Evolutionary conservation across 2,329 filamentous ascomycete species (phyloP).

Genomic region (Hymenoscyphus linearis): DNA sequence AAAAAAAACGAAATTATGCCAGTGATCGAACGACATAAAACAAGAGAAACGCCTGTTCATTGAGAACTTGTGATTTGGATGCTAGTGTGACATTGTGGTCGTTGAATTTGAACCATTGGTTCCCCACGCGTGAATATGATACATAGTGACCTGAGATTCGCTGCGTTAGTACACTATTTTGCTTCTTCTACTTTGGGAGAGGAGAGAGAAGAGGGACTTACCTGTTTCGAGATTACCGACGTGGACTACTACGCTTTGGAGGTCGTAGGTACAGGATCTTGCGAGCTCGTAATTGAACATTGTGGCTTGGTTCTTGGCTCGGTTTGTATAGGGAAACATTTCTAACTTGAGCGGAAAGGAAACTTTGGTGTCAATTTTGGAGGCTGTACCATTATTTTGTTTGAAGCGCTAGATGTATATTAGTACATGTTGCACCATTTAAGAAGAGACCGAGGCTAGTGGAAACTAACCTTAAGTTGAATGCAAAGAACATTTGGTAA

Average conservation of each 20-base stretch:
- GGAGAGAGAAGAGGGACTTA: slow-evolving; percentile 20
- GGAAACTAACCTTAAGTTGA: slow-evolving; percentile 70
- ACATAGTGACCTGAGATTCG: slow-evolving; percentile 64
- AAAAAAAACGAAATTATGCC: slow-evolving; percentile 3
- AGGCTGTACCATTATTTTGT: slow-evolving; percentile 67
- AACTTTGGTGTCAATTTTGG: slow-evolving; percentile 84
- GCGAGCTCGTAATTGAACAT: slow-evolving; percentile 51
- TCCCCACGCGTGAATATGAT: slow-evolving; percentile 78
- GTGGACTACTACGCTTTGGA: slow-evolving; percentile 86
- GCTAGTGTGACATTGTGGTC: slow-evolving; percentile 88
- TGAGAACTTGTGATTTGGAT: slow-evolving; percentile 76
- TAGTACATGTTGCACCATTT: neutral
- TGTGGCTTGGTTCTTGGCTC: slow-evolving; percentile 46
- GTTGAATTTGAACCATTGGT: slow-evolving; percentile 93
- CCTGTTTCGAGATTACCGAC: slow-evolving; percentile 86
- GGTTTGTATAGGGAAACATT: slow-evolving; percentile 83
- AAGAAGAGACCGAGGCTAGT: neutral
- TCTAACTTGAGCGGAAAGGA: slow-evolving; percentile 83
- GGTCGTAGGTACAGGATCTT: slow-evolving; percentile 72
- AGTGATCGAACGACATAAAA: slow-evolving; percentile 71
- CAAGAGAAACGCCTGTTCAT: slow-evolving; percentile 81
- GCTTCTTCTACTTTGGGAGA: neutral
- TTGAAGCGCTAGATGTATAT: slow-evolving; percentile 56
- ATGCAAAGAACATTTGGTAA: slow-evolving; percentile 86
- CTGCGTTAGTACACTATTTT: slow-evolving; percentile 11